Conservation (phyloP, 805 yeast genomes). For the Osmozyma mogii region DNA sequence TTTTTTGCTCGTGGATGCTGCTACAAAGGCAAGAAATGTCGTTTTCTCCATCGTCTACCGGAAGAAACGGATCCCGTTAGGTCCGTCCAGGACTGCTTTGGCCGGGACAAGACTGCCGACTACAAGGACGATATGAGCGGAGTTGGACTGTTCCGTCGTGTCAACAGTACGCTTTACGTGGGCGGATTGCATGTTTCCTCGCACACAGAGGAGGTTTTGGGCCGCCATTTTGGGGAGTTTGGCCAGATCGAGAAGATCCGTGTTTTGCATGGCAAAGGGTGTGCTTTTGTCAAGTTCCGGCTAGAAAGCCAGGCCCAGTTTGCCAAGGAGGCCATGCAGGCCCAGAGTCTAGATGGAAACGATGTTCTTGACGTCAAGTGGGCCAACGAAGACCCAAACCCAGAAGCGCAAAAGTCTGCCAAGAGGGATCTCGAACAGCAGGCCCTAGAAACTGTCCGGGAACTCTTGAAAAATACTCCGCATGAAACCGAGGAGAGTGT, state of each 20-base stretch:
- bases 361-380: slow-evolving; percentile 70
- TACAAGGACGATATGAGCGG: slow-evolving; percentile 94
- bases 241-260: slow-evolving; percentile 68
- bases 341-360: slow-evolving; percentile 57
- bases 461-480: slow-evolving; percentile 28
- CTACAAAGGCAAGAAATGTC: slow-evolving; percentile 67
- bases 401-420: slow-evolving; percentile 46
- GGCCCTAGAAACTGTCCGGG: slow-evolving; percentile 47
- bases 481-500: slow-evolving; percentile 7
- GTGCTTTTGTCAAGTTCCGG: slow-evolving; percentile 72
- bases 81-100: slow-evolving; percentile 80
- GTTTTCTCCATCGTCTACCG: slow-evolving; percentile 74
- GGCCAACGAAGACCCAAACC: slow-evolving; percentile 89
- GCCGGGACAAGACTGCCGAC: slow-evolving; percentile 75
- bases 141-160: slow-evolving; percentile 66
- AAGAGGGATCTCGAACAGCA: slow-evolving; percentile 42
- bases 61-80: slow-evolving; percentile 45
- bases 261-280: slow-evolving; percentile 50
- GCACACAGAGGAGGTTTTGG: slow-evolving; percentile 26
- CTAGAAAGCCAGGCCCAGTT: slow-evolving; percentile 78
- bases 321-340: slow-evolving; percentile 91
- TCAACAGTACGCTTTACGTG: slow-evolving; percentile 71
- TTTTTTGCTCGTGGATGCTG: slow-evolving; percentile 90
- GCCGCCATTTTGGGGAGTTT: slow-evolving; percentile 55
- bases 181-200: slow-evolving; percentile 46